These are phyloP conservation scores for Geotrichum bryndzae DNA, from an alignment of 1,139 yeast genomes.

Conservation along the genomic window DNA sequence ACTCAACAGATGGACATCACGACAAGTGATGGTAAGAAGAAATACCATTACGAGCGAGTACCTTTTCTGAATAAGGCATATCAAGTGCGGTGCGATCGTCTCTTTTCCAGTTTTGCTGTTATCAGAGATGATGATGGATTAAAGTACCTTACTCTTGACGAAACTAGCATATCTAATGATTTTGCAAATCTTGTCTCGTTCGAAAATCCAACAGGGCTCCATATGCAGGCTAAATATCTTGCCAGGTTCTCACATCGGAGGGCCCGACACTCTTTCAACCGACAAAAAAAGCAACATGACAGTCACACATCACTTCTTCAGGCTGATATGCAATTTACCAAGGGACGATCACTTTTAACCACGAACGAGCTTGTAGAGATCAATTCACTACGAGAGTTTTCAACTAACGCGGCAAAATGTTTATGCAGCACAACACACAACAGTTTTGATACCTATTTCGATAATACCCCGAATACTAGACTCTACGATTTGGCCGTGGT, in stretches of 20 bases:
- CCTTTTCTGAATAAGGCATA: conserved; percentile 50
- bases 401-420: conserved; percentile 7
- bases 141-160: conserved; percentile 10
- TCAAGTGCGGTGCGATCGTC: conserved; percentile 59
- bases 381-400: conserved; percentile 1
- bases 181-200: conserved; percentile 12
- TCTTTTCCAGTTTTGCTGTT: conserved; percentile 63
- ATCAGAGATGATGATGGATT: conserved; percentile 50
- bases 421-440: background rate
- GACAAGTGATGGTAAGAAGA: conserved; percentile 21
- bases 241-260: conserved; percentile 13
- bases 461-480: conserved; percentile 3
- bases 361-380: background rate
- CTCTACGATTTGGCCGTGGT: conserved; percentile 23
- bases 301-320: conserved; percentile 4
- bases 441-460: background rate
- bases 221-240: conserved; percentile 13
- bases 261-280: conserved; percentile 6
- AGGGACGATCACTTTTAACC: conserved; percentile 8
- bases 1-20: conserved; percentile 17
- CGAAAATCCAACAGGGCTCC: background rate
- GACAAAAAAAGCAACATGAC: conserved; percentile 13
- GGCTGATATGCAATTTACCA: conserved; percentile 5
- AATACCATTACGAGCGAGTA: conserved; percentile 50
- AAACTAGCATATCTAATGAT: conserved; percentile 12